These are phyloP conservation scores for Chalaropsis thielavioides DNA, from an alignment of 2,329 filamentous ascomycete species.

Conservation along the genomic window DNA sequence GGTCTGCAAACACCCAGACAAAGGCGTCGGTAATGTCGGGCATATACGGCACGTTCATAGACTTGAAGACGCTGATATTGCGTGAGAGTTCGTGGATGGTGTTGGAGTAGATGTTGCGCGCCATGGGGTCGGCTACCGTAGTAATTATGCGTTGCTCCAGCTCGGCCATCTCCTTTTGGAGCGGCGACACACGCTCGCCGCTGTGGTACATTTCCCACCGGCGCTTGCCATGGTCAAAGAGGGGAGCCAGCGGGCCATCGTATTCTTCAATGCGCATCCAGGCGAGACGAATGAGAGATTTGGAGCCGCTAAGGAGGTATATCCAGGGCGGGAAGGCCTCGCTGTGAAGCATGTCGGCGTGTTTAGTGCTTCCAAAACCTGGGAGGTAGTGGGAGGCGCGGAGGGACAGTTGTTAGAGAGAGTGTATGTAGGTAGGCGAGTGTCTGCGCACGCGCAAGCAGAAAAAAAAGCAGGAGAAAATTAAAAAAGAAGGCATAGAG, in stretches of 20 bases:
- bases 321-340: slow-evolving; percentile 25
- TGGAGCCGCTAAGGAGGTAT: slow-evolving; percentile 24
- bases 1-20: slow-evolving; percentile 27
- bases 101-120: slow-evolving; percentile 6
- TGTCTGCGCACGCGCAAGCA: background rate
- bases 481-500: background rate
- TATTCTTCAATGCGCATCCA: slow-evolving; percentile 18
- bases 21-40: slow-evolving; percentile 28
- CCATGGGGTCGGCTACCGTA: slow-evolving; percentile 8
- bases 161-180: slow-evolving; percentile 11
- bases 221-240: slow-evolving; percentile 21
- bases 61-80: slow-evolving; percentile 12
- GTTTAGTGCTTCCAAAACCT: slow-evolving; percentile 22
- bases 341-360: slow-evolving; percentile 24
- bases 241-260: slow-evolving; percentile 19
- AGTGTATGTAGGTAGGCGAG: background rate
- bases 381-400: background rate
- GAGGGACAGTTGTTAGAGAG: background rate
- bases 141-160: slow-evolving; percentile 13
- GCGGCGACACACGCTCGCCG: slow-evolving; percentile 1
- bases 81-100: slow-evolving; percentile 10
- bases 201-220: slow-evolving; percentile 20
- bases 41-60: slow-evolving; percentile 7
- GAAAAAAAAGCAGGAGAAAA: background rate
- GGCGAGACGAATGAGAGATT: slow-evolving; percentile 20